Evolutionary conservation across 176 grass and related monocot species (phyloP).

Genomic region (Areca catechu): DNA sequence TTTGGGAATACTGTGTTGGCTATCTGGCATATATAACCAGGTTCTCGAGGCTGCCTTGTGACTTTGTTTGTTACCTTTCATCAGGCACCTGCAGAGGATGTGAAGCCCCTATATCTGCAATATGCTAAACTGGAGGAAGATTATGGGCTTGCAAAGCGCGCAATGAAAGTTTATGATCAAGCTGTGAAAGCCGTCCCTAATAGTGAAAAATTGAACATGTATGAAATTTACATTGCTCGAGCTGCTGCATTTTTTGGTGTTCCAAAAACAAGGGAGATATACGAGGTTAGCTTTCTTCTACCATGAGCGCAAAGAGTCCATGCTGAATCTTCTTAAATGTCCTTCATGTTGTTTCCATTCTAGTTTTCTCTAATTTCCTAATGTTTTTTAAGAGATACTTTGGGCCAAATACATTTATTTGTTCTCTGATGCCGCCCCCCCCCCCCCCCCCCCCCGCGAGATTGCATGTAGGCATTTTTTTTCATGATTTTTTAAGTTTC

Average conservation of each 20-base stretch:
- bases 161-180: constrained; percentile 76
- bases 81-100: constrained; percentile 68
- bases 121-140: constrained; percentile 90
- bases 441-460: too few relatives aligned
- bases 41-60: constrained; percentile 12
- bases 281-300: constrained; percentile 37
- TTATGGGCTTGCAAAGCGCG: constrained; percentile 68
- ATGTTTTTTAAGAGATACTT: too few relatives aligned
- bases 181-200: constrained; percentile 63
- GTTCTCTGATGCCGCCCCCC: too few relatives aligned
- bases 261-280: constrained; percentile 73
- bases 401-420: too few relatives aligned
- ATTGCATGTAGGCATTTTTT: background rate
- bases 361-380: too few relatives aligned
- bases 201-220: constrained; percentile 64
- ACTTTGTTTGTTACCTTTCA: constrained; percentile 12
- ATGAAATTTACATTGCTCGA: constrained; percentile 73
- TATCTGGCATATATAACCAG: too few relatives aligned
- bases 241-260: constrained; percentile 69
- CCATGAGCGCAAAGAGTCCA: too few relatives aligned
- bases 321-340: too few relatives aligned
- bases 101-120: constrained; percentile 67
- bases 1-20: too few relatives aligned
- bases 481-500: background rate
- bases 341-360: too few relatives aligned